Base-by-base conservation (phyloP, 345 rosid species). In the Acer campestre region DNA sequence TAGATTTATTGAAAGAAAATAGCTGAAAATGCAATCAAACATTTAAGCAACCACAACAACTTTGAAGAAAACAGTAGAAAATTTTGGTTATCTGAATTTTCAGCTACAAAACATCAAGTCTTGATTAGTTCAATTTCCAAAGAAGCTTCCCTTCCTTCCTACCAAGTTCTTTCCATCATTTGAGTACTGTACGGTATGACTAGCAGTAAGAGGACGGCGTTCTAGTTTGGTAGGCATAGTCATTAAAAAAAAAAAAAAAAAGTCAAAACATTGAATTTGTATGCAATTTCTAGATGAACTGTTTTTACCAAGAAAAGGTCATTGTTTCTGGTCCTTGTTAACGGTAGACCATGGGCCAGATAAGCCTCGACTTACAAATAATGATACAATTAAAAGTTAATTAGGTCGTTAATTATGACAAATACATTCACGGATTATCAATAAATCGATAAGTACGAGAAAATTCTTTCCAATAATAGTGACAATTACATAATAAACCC, bases 151-250 rank as follows among this genome's bases (percentile, higher is more conserved):
- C 23, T 65, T 14, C 38, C 49, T 46, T 7, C 13, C 23, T 12
- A n/a, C 23, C 71, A 66, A 66, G 63, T 51, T 75, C 35, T 66
- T 35, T 75, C 64, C 13, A 75, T 14, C 64, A 53, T 75, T 65
- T 75, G 71, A 29, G 31, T 29, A 75, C 77, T n/a, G 77, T 74
- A 74, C 77, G 77, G 70, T 42, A 22, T 29, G 12, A 44, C 22
- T 56, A 3, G 4, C 2, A 3, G 4, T 1, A 4, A 2, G 35
- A 11, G 29, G 31, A 53, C 31, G 71, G 29, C 51, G 38, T 65
- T 75, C 78, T n/a, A 12, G 63, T 63, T 75, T 75, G 78, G 71
- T 35, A 4, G 71, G 78, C 78, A 42, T 42, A 42, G 46, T 14
- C 6, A 53, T 53, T 53, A 16, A 0, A 51, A 17, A 6, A 5